Conservation (phyloP, 345 rosid species). For the Lumnitzera littorea region DNA sequence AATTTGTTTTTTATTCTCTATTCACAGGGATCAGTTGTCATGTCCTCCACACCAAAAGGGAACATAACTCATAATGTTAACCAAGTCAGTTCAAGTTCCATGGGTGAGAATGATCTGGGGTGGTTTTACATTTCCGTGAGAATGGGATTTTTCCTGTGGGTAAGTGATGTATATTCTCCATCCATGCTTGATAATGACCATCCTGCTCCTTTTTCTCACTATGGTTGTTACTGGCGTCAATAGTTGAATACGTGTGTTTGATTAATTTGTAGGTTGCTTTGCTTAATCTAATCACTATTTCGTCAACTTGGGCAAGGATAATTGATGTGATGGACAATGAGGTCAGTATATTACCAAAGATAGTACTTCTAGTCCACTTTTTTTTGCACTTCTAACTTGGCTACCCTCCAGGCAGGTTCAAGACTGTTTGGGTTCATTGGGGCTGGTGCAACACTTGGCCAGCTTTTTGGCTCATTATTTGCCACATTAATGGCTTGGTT, state of each 20-base stretch:
- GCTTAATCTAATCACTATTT: conserved; percentile 85
- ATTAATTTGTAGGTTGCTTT: conserved; percentile 52
- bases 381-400: conserved; percentile 21
- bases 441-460: conserved; percentile 96
- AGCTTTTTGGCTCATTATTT: conserved; percentile 89
- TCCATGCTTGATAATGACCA: too few species aligned
- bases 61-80: conserved; percentile 16
- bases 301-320: conserved; percentile 95
- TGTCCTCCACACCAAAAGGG: conserved; percentile 29
- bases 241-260: not conserved
- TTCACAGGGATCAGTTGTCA: conserved; percentile 34
- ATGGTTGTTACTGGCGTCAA: too few species aligned
- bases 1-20: conserved; percentile 3
- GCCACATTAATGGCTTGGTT: conserved; percentile 82
- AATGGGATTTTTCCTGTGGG: conserved; percentile 91
- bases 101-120: conserved; percentile 45
- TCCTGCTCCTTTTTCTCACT: too few species aligned
- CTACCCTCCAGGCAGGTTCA: conserved; percentile 80
- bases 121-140: conserved; percentile 77
- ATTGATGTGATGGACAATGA: conserved; percentile 91
- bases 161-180: conserved; percentile 16
- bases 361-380: conserved; percentile 3
- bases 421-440: conserved; percentile 95
- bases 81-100: conserved; percentile 24
- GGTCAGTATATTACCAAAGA: conserved; percentile 33